Percentiles rank a stretch among this genome's conserved stretches.
Conservation (phyloP, 805 yeast species). For the Candida coleopterorum region DNA sequence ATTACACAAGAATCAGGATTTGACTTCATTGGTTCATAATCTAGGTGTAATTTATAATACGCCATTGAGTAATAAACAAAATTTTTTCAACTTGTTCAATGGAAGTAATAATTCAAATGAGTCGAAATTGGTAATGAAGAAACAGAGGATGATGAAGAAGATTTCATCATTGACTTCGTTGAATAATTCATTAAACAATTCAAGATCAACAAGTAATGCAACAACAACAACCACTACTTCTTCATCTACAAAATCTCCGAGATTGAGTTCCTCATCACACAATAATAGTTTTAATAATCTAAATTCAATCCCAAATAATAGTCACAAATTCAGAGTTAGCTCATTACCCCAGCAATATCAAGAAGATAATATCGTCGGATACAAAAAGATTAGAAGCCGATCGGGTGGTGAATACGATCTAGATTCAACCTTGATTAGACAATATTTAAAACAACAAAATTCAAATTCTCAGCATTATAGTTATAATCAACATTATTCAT, state of each 20-base stretch:
- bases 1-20: neutral
- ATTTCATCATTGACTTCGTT: conserved; percentile 1
- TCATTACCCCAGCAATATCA: conserved; percentile 1
- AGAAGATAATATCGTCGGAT: neutral
- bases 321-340: neutral
- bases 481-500: neutral
- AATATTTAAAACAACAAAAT: conserved; percentile 3
- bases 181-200: neutral
- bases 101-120: too few relatives aligned
- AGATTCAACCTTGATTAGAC: conserved; percentile 4
- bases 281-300: neutral
- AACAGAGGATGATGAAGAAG: conserved; percentile 1
- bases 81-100: too few relatives aligned
- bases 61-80: neutral
- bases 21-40: conserved; percentile 1
- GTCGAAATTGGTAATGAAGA: neutral
- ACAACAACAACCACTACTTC: neutral
- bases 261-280: neutral
- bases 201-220: neutral
- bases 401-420: conserved; percentile 8
- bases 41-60: conserved; percentile 3
- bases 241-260: neutral
- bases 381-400: conserved; percentile 3
- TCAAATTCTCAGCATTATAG: neutral
- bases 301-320: neutral